Conservation (phyloP, 2,329 filamentous ascomycete species). For the Trichoderma afroharzianum region DNA sequence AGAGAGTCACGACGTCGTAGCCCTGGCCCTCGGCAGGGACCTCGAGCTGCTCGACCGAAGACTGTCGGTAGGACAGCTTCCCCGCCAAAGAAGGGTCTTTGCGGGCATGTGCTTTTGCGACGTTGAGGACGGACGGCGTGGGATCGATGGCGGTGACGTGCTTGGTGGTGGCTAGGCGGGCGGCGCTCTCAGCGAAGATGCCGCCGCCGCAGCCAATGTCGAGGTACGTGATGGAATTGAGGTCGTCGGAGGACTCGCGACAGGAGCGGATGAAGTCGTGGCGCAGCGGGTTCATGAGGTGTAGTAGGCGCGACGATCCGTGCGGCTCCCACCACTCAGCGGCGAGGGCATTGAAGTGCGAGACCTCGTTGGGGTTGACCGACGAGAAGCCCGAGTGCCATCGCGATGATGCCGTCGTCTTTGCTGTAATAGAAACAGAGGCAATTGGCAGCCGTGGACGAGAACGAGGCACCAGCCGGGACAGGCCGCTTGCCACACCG, state of each 20-base stretch:
- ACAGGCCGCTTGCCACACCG: background rate
- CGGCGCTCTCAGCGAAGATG: conserved; percentile 89
- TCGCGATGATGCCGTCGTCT: conserved; percentile 2
- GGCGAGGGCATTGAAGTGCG: conserved; percentile 91
- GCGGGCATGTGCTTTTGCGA: conserved; percentile 72
- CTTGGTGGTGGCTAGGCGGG: conserved; percentile 59
- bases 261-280: conserved; percentile 86
- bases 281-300: conserved; percentile 96
- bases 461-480: background rate
- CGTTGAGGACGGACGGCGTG: conserved; percentile 65
- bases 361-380: conserved; percentile 84
- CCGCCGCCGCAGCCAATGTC: conserved; percentile 95
- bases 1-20: conserved; percentile 81
- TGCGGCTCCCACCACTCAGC: conserved; percentile 97
- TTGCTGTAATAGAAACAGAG: background rate
- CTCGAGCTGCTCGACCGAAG: conserved; percentile 68
- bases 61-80: conserved; percentile 70
- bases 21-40: conserved; percentile 36
- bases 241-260: conserved; percentile 45
- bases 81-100: conserved; percentile 64
- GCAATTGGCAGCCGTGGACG: background rate
- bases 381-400: conserved; percentile 51
- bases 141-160: conserved; percentile 76
- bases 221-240: conserved; percentile 61
- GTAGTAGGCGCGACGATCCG: conserved; percentile 84